Conservation (phyloP, 345 rosid genomes). For the Rhizophora apiculata region DNA sequence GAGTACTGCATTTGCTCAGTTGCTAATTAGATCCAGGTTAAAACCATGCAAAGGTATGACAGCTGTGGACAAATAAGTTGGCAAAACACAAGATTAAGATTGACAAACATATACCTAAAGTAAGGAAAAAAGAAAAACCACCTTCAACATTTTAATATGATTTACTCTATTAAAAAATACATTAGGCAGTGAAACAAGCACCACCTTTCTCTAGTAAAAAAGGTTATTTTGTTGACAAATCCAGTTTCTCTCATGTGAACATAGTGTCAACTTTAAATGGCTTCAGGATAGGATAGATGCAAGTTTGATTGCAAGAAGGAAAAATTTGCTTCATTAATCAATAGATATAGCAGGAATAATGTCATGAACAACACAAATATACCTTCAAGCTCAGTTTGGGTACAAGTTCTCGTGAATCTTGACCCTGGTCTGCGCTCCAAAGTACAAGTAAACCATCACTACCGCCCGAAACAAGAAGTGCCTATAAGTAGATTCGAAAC, state of each 20-base stretch:
- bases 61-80: neutral
- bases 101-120: neutral
- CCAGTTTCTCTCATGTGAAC: neutral
- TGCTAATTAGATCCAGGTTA: neutral
- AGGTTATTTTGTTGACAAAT: neutral
- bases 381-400: conserved; percentile 98
- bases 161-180: neutral
- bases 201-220: neutral
- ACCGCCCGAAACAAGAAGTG: conserved; percentile 95
- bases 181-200: neutral
- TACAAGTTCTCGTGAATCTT: conserved; percentile 94
- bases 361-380: neutral
- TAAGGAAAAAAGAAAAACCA: neutral
- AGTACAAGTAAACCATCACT: conserved; percentile 91
- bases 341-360: neutral
- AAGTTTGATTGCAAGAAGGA: neutral
- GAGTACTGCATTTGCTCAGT: neutral
- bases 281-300: neutral
- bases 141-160: neutral
- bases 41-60: neutral
- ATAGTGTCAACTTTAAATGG: neutral
- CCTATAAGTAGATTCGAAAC: conserved; percentile 45
- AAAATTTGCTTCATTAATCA: neutral
- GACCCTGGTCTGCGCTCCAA: conserved; percentile 96
- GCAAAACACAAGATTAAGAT: neutral